Conservation (phyloP, 2,329 filamentous ascomycete species). For the Fusarium graminum region DNA sequence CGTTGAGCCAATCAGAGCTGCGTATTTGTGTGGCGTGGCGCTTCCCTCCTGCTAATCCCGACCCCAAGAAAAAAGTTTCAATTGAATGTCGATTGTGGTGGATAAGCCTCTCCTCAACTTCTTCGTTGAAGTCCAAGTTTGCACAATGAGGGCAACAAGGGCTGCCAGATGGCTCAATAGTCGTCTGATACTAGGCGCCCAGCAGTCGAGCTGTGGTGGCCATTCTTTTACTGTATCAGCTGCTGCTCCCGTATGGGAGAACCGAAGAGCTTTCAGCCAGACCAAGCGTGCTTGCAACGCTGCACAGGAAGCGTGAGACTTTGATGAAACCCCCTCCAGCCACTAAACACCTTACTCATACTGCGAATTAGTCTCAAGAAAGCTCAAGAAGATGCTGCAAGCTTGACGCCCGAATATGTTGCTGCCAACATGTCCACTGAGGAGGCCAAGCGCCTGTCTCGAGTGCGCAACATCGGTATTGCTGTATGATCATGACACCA, state of each 20-base stretch:
- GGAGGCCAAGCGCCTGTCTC: slow-evolving; percentile 81
- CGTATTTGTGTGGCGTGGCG: slow-evolving; percentile 41
- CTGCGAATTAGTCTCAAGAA: slow-evolving; percentile 59
- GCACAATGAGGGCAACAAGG: slow-evolving; percentile 57
- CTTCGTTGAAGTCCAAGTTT: slow-evolving; percentile 43
- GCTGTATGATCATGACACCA: slow-evolving; percentile 69
- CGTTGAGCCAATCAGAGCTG: slow-evolving; percentile 37
- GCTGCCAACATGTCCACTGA: slow-evolving; percentile 84
- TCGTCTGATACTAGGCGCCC: slow-evolving; percentile 53
- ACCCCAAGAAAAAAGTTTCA: slow-evolving; percentile 50
- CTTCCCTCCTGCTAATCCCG: slow-evolving; percentile 45
- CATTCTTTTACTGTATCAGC: slow-evolving; percentile 49
- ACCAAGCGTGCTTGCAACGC: slow-evolving; percentile 51
- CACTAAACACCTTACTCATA: slow-evolving; percentile 32
- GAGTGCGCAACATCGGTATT: slow-evolving; percentile 97
- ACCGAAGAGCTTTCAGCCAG: slow-evolving; percentile 53
- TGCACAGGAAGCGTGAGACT: slow-evolving; percentile 59
- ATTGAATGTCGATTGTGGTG: slow-evolving; percentile 45
- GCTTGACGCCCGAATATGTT: slow-evolving; percentile 70
- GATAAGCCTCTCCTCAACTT: slow-evolving; percentile 47
- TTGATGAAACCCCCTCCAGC: slow-evolving; percentile 10
- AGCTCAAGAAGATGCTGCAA: slow-evolving; percentile 65
- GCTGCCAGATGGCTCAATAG: slow-evolving; percentile 58
- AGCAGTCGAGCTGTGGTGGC: slow-evolving; percentile 46
- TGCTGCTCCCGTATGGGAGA: slow-evolving; percentile 42